A percentile compares a stretch with the other conserved stretches of the same genome.
Conservation (phyloP, 768 basidiomycete genomes). For the Pisolithus marmoratus region DNA sequence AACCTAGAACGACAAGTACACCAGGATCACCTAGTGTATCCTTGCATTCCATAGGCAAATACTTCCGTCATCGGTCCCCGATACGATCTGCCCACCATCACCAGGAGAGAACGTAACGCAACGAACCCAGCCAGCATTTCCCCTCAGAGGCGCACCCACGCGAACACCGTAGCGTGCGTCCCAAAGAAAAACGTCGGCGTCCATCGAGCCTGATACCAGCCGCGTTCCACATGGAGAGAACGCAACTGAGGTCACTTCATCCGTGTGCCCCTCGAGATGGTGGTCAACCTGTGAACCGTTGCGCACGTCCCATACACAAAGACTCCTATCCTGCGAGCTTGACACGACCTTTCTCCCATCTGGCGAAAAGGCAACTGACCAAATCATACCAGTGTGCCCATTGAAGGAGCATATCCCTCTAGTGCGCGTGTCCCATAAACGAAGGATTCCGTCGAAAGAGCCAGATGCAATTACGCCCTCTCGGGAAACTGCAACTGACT, state of each 20-base stretch:
- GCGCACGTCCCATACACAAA: background rate
- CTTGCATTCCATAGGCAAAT: too few species aligned
- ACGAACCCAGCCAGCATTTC: too few species aligned
- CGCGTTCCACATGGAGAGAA: background rate
- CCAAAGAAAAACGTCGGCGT: background rate
- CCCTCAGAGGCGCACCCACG: too few species aligned
- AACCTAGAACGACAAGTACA: too few species aligned
- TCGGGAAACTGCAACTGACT: background rate
- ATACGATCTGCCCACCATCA: too few species aligned
- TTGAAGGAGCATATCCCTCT: background rate
- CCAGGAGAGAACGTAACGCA: too few species aligned
- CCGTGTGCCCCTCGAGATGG: background rate
- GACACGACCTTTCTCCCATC: background rate
- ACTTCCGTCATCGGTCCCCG: too few species aligned
- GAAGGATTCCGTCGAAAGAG: slow-evolving; percentile 15
- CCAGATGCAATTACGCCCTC: slow-evolving; percentile 18
- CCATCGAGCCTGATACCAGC: background rate
- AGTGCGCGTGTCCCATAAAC: background rate
- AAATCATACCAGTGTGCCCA: background rate
- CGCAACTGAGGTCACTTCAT: background rate
- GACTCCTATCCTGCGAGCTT: background rate
- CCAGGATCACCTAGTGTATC: too few species aligned
- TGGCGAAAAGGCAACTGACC: background rate
- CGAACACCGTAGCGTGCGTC: background rate
- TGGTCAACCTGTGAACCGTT: background rate